Base-by-base conservation (phyloP, 2,329 filamentous ascomycete species). In the Acarospora socialis region DNA sequence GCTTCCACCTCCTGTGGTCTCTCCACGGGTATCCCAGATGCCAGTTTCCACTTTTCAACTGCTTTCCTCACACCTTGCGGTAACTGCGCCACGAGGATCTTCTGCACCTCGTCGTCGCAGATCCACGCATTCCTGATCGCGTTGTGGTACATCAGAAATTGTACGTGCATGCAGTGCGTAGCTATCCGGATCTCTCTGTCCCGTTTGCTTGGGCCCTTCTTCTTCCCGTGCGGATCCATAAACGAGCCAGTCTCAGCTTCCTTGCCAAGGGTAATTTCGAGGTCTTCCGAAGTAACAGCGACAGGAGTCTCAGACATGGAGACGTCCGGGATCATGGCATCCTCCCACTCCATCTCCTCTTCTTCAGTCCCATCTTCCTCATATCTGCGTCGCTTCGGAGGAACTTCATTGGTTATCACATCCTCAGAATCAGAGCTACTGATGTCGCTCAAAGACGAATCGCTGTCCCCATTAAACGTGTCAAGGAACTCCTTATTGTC, bases 61-160 rank as follows among this genome's bases (percentile, higher is more conserved):
- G 84, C 81, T 9, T 73, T 71, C 57, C 71, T 77, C 4, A 87
- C 60, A 4, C 69, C 68, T 0, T 70, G 63, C 0, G 80, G 68
- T 5, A 93, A 46, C 35, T 82, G 76, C n/a, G 74, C 72, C 3
- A 90, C 64, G 49, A 94, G 63, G 10, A 75, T 78, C 7, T 74
- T 72, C 39, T 90, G 81, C 0, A 92, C 65, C 39, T 80, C 70
- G 3, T 66, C 53, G 45, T 95, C 81, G 43, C 81, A 81, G 13
- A 84, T 58, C 77, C 87, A 95, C 0, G 72, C 65, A 51, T 95
- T 94, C 24, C 81, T 73, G 9, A 90, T 56, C 0, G 81, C 71
- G 49, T 95, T 95, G 51, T 95, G 86, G 66, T 79, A 94, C 37
- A 98, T 67, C 10, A 98, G 61, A 32, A 75, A 71, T 50, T 92